phyloP scores from a whole-genome alignment of 257 asterid species.

The Solanum piurae region DNA sequence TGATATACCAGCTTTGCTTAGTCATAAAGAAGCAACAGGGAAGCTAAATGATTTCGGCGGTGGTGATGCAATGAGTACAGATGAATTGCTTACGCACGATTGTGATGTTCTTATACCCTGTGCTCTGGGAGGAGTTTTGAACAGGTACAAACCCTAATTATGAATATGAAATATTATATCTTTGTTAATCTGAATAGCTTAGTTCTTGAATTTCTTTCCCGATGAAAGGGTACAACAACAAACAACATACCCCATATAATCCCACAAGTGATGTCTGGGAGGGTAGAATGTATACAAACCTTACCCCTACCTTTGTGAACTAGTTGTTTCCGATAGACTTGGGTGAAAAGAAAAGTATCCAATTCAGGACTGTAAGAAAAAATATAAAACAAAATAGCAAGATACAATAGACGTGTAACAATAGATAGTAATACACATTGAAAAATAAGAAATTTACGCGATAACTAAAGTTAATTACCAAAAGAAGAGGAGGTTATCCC shows the following conservation, averaged over 20 bases:
- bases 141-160: conserved; percentile 33
- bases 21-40: conserved; percentile 60
- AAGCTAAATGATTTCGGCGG: conserved; percentile 44
- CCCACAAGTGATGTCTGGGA: not conserved
- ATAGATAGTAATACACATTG: not conserved
- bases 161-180: not conserved
- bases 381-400: not conserved
- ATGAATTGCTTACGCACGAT: conserved; percentile 56
- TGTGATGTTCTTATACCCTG: conserved; percentile 91
- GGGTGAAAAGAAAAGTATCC: not conserved
- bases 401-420: fast-evolving
- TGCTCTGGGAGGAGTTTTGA: conserved; percentile 88
- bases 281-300: not conserved
- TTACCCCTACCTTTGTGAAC: not conserved
- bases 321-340: not conserved
- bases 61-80: conserved; percentile 57
- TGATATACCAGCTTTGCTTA: conserved; percentile 52
- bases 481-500: not conserved
- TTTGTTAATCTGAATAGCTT: not conserved
- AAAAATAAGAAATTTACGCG: not conserved
- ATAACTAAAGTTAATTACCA: not conserved
- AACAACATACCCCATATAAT: not conserved
- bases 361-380: not conserved
- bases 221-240: not conserved
- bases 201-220: not conserved